Evolutionary conservation across 192 early-diverging fungal species (phyloP).

Genomic region (Coemansia brasiliensis): DNA sequence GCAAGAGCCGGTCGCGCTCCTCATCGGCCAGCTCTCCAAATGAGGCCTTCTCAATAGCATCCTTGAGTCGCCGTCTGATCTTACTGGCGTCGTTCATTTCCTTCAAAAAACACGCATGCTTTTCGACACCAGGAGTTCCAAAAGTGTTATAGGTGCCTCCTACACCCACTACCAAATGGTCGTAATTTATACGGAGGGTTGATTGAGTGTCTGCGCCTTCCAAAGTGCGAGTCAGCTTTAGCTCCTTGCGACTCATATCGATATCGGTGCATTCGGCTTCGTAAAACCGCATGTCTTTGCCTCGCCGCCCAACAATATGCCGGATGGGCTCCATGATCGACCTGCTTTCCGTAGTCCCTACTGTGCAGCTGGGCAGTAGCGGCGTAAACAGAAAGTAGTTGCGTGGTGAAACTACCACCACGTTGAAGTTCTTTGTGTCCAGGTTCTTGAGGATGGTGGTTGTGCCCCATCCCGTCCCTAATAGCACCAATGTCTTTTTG

Average conservation of each 20-base stretch:
- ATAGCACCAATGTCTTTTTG: constrained; percentile 49
- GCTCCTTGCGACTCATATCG: constrained; percentile 74
- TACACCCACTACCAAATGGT: constrained; percentile 79
- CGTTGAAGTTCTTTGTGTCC: constrained; percentile 66
- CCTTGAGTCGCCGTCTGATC: constrained; percentile 76
- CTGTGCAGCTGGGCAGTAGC: constrained; percentile 78
- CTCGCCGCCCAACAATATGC: constrained; percentile 76
- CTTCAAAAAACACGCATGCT: constrained; percentile 84
- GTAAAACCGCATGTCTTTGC: constrained; percentile 75
- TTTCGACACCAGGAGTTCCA: constrained; percentile 78
- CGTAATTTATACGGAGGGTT: constrained; percentile 62
- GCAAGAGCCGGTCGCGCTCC: constrained; percentile 66
- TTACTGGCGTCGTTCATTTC: constrained; percentile 81
- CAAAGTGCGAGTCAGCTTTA: constrained; percentile 68
- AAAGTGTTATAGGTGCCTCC: constrained; percentile 84
- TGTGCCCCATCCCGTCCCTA: constrained; percentile 61
- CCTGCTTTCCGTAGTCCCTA: constrained; percentile 85
- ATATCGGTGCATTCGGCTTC: constrained; percentile 90
- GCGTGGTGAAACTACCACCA: constrained; percentile 77
- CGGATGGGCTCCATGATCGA: constrained; percentile 85
- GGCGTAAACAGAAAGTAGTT: constrained; percentile 90
- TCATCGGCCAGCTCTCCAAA: constrained; percentile 63
- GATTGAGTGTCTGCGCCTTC: constrained; percentile 57
- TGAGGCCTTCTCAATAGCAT: constrained; percentile 77
- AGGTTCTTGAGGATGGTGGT: constrained; percentile 73